A percentile compares a stretch with the other conserved stretches of the same genome.
These are phyloP conservation scores for Alternaria triticina DNA, from an alignment of 2,329 filamentous ascomycete species.

Conservation along the genomic window DNA sequence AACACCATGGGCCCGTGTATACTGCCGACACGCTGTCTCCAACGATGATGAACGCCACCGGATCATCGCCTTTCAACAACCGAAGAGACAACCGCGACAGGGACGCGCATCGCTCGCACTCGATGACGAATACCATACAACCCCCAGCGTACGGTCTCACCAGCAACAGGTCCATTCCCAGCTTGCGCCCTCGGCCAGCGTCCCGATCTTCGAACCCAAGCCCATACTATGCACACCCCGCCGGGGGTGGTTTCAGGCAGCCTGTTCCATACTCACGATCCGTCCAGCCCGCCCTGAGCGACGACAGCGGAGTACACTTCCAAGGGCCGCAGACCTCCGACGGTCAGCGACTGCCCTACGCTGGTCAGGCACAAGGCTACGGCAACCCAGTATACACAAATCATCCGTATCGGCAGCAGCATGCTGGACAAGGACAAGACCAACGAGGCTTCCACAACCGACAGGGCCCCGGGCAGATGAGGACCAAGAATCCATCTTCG, in stretches of 20 bases:
- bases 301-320: slow-evolving; percentile 34
- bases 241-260: slow-evolving; percentile 35
- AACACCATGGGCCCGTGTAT: slow-evolving; percentile 51
- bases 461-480: slow-evolving; percentile 24
- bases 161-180: slow-evolving; percentile 54
- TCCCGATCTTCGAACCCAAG: slow-evolving; percentile 49
- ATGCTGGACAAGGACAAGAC: slow-evolving; percentile 1
- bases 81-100: slow-evolving; percentile 28
- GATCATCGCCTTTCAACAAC: slow-evolving; percentile 38
- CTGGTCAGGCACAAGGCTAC: slow-evolving; percentile 2
- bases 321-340: slow-evolving; percentile 25
- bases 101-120: slow-evolving; percentile 52
- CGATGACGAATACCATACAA: slow-evolving; percentile 44
- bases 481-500: slow-evolving; percentile 34
- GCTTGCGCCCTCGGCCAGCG: slow-evolving; percentile 49
- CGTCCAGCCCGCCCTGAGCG: slow-evolving; percentile 54
- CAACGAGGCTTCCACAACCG: not conserved
- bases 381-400: not conserved
- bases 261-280: slow-evolving; percentile 52
- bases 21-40: slow-evolving; percentile 47
- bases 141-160: slow-evolving; percentile 44
- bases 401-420: not conserved
- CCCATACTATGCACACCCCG: slow-evolving; percentile 49
- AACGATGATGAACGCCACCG: slow-evolving; percentile 37
- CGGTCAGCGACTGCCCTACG: slow-evolving; percentile 10